phyloP scores from a whole-genome alignment of 2,329 filamentous ascomycete genomes.

The Metarhizium anisopliae region DNA sequence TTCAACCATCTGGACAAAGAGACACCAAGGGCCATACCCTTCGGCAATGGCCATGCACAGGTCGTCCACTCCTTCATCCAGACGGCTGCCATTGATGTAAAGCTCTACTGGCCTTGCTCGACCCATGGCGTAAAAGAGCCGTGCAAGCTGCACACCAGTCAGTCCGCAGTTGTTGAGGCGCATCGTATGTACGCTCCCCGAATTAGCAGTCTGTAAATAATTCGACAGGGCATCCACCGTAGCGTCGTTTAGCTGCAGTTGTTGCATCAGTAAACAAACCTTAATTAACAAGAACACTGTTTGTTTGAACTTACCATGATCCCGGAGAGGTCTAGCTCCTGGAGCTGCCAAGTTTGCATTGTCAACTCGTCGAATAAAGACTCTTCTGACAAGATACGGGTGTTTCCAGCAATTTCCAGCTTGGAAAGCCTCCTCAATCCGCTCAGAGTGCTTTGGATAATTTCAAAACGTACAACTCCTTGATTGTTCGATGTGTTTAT shows the following conservation, averaged over 20 bases:
- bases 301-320: constrained; percentile 34
- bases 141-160: constrained; percentile 38
- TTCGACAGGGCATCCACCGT: constrained; percentile 37
- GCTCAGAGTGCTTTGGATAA: constrained; percentile 33
- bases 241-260: constrained; percentile 36
- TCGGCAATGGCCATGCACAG: constrained; percentile 37
- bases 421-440: constrained; percentile 35
- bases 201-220: constrained; percentile 33
- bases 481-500: constrained; percentile 46
- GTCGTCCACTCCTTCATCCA: constrained; percentile 43
- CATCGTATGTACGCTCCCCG: constrained; percentile 33
- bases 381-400: constrained; percentile 35
- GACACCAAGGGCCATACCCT: constrained; percentile 38
- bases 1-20: constrained; percentile 50
- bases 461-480: constrained; percentile 39
- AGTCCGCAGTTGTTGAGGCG: constrained; percentile 44
- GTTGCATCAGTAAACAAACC: constrained; percentile 5
- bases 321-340: constrained; percentile 45
- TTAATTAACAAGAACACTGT: neutral
- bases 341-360: constrained; percentile 35
- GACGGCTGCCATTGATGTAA: constrained; percentile 40
- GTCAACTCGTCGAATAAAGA: constrained; percentile 37
- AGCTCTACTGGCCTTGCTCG: constrained; percentile 37
- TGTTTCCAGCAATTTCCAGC: constrained; percentile 41
- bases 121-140: constrained; percentile 42